Evolutionary conservation across 176 grass and related monocot species (phyloP), one percentile per base, ranked within the genome.

Genomic region (Triticum turgidum): DNA sequence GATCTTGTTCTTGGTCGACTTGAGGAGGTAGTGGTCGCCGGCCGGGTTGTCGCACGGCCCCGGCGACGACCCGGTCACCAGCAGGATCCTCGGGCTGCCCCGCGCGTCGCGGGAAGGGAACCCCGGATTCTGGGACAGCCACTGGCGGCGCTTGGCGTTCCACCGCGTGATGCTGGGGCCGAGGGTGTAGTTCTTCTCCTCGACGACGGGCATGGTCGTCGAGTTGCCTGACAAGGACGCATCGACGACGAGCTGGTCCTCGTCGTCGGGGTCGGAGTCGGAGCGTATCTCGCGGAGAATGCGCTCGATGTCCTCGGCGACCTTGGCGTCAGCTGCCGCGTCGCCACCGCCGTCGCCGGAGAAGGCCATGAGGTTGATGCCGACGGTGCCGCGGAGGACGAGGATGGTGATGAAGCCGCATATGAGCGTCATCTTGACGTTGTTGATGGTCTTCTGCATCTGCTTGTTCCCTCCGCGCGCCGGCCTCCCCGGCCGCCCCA

Each of bases 341-440:
- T 65, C 82, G 35, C 8, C 9, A 10, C 14, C 62, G 72, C 33
- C 79, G 64, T 41, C 52, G 79, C 77, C 68, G 78, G 44, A 9
- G 86, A 61, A 78, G 44, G 73, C 17, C 30, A 91, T 56, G 45
- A 83, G 82, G 54, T 88, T 86, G 84, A 91, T 64, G 65, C 92
- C 89, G 35, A 91, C 77, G 17, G 89, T 91, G 84, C 92, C 92
- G 72, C 92, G 92, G 80, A 94, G 86, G 18, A 94, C 92, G 35
- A 94, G 89, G 7, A 94, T 76, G 17, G 92, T 94, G 86, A 94
- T 80, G 80, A 94, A 84, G 81, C 89, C 92, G 89, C 92, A 94
- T 6, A 94, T 89, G 27, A 94, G 62, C 42, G 92, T 94, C 45
- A 94, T 78, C 89, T 94, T 94, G 77, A 94, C 61, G 89, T 94